Evolutionary conservation across 2,329 filamentous ascomycete species (phyloP), one percentile per base, ranked within the genome.

Genomic region (Talaromyces rugulosus): DNA sequence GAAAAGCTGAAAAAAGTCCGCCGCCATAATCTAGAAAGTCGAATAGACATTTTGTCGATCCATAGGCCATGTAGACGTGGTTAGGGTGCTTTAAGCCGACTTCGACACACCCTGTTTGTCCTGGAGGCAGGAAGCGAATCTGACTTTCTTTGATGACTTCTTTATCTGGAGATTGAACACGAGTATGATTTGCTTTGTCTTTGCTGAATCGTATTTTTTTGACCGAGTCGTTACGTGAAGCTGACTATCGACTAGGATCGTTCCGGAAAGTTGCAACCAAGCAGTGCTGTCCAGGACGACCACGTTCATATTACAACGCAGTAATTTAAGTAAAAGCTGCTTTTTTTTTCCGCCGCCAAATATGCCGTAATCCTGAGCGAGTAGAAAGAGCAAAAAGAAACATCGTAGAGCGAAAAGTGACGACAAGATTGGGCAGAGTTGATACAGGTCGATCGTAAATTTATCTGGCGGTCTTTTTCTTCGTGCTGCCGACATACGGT

Each of bases 221-320:
- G 72, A 74, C 70, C 74, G 73, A 72, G 74, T 76, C 76, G 75
- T 78, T 78, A 77, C 74, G 71, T 73, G 71, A 68, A 70, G 73
- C 71, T 78, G 73, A 74, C 72, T 75, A 75, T 66, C 72, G 69
- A 75, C 67, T 56, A 74, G 68, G 72, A 74, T 71, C 71, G 73
- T 68, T 74, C 71, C 72, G 70, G 73, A 71, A 70, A 69, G 71
- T 69, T 73, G 68, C 66, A 74, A 71, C 68, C 70, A 68, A 70
- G 68, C 62, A 75, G 71, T 77, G 75, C 72, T 77, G 76, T 74
- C 67, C 74, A 77, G 75, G 73, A 77, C 66, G 77, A 74, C 75
- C 71, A 72, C 71, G 71, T 74, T 51, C 52, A 76, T 56, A 77
- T 77, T 78, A 78, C 76, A 78, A 76, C 74, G 75, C 74, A 72